Evolutionary conservation across 768 basidiomycete genomes (phyloP), one percentile per base, ranked within the genome.

Genomic region (Trametes cinnabarina): DNA sequence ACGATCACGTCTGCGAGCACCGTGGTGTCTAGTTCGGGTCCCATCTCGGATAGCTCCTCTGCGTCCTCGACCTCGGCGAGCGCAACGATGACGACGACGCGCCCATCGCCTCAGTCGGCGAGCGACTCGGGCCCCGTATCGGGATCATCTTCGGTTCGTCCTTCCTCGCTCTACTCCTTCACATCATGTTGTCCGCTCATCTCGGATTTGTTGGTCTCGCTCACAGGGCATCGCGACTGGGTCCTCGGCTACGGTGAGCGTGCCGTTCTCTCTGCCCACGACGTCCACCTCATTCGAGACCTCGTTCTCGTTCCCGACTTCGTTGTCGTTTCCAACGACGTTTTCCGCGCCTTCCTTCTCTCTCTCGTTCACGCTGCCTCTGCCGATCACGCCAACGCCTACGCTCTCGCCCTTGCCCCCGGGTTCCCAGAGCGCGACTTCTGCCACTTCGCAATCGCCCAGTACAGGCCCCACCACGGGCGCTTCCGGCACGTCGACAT

Each of bases 1-100:
- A 41, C 50, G 50, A 51, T 51, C 50, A 39, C 51, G 19, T 37
- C 39, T 34, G 40, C 51, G 28, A 52, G 51, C 51, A 43, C 11
- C 14, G 41, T 8, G n/a, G 39, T 8, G 20, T 19, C 42, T 44
- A 44, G 42, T 25, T 44, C 30, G 41, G 52, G n/a, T 37, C 23
- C 52, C 14, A 20, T 17, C 52, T 44, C 43, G 42, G 23, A 54
- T 11, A 22, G 52, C 52, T 44, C 52, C 52, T 35, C 52, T 9
- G 52, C 35, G 35, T 22, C 47, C 17, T 47, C 47, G 23, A n/a
- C 34, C n/a, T 22, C 49, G 35, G n/a, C 53, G 32, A 32, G n/a
- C 28, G 25, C 26, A 37, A 40, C 39, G 46, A 32, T 12, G 30
- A 20, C 47, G 26, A 1, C 47, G 30, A n/a, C 8, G 4, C 26